Percentiles rank a stretch among this genome's conserved stretches.
phyloP scores from a whole-genome alignment of 2,329 filamentous ascomycete genomes.

The Penicillium sp. region DNA sequence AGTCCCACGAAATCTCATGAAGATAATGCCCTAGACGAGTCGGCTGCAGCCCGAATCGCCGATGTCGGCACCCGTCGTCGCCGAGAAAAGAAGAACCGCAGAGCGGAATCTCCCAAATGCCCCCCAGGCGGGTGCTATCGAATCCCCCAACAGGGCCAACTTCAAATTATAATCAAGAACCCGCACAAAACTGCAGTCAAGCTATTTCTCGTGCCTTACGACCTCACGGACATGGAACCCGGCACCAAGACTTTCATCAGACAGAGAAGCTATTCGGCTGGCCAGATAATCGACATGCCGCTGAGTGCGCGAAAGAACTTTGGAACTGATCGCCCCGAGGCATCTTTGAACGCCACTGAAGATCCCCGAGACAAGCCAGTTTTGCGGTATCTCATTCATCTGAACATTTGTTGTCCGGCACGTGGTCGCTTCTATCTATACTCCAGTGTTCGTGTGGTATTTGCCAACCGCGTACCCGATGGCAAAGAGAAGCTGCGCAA shows the following conservation, averaged over 20 bases:
- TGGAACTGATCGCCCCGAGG: conserved; percentile 55
- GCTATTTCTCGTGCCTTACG: conserved; percentile 89
- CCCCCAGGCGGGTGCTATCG: conserved; percentile 88
- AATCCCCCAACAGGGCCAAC: conserved; percentile 87
- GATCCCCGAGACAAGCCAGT: conserved; percentile 59
- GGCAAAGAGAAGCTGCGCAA: conserved; percentile 90
- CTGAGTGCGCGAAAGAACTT: conserved; percentile 41
- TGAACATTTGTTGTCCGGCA: conserved; percentile 87
- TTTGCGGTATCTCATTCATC: conserved; percentile 83
- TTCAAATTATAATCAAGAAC: conserved; percentile 97
- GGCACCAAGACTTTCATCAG: conserved; percentile 95
- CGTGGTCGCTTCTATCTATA: conserved; percentile 86
- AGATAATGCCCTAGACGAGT: conserved; percentile 11
- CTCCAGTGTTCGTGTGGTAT: conserved; percentile 89
- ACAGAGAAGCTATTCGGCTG: conserved; percentile 87
- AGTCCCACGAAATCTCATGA: conserved; percentile 22
- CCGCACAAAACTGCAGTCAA: conserved; percentile 98
- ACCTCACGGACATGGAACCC: conserved; percentile 85
- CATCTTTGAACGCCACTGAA: conserved; percentile 48
- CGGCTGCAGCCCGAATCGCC: conserved; percentile 7
- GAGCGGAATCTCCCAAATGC: conserved; percentile 60
- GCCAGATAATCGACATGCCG: conserved; percentile 75
- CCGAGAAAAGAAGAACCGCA: conserved; percentile 59
- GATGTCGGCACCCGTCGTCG: conserved; percentile 42
- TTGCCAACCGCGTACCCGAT: conserved; percentile 93